These are phyloP conservation scores for Suillus americanus DNA, from an alignment of 768 basidiomycete genomes.

Conservation along the genomic window DNA sequence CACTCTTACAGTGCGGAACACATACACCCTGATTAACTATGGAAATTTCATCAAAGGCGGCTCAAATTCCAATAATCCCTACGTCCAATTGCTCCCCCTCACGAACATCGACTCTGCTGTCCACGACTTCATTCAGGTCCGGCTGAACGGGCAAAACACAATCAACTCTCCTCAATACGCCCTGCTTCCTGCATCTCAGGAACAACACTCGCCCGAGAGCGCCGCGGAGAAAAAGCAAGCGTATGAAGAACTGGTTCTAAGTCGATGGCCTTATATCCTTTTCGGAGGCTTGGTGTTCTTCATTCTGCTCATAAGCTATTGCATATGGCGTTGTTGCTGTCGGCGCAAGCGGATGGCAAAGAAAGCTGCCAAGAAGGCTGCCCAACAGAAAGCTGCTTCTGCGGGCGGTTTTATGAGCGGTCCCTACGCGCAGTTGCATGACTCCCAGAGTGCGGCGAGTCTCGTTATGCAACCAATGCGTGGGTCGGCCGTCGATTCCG, in stretches of 20 bases:
- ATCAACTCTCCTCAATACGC: conserved; percentile 52
- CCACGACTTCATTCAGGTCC: conserved; percentile 63
- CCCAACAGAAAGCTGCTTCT: conserved; percentile 17
- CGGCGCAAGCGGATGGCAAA: conserved; percentile 33
- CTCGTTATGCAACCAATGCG: conserved; percentile 31
- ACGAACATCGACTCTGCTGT: conserved; percentile 54
- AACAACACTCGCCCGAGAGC: conserved; percentile 64
- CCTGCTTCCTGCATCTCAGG: conserved; percentile 59
- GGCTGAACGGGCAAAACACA: conserved; percentile 59
- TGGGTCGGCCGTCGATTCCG: conserved; percentile 17
- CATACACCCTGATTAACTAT: conserved; percentile 70
- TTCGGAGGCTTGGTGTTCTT: conserved; percentile 55
- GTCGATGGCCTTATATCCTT: conserved; percentile 75
- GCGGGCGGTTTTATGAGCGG: conserved; percentile 7
- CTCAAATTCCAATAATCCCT: conserved; percentile 54
- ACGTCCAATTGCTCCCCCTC: conserved; percentile 65
- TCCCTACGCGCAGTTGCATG: conserved; percentile 25
- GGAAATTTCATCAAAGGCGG: conserved; percentile 63
- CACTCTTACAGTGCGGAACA: conserved; percentile 61
- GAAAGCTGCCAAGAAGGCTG: conserved; percentile 17
- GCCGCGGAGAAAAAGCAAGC: conserved; percentile 64
- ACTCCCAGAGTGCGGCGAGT: conserved; percentile 28
- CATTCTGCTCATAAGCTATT: conserved; percentile 43
- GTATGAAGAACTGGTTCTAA: conserved; percentile 62
- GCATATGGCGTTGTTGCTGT: conserved; percentile 64